These are phyloP conservation scores for Papiliotrema flavescens DNA, from an alignment of 1,284 basidiomycete species.

Conservation along the genomic window DNA sequence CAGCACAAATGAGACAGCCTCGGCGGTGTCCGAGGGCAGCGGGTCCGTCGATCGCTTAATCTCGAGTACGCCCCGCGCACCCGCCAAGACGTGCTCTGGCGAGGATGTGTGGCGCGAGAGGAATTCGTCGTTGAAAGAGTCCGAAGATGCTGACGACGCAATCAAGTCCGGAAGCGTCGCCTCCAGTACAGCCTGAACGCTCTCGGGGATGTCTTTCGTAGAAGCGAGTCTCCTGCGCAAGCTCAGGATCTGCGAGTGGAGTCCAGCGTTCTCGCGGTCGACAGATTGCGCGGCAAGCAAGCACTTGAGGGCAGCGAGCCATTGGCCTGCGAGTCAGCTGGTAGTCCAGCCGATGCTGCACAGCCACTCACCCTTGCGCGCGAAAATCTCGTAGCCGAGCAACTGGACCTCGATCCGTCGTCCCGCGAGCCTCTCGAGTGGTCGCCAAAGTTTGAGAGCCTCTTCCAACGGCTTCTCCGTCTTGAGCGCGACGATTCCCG, in stretches of 20 bases:
- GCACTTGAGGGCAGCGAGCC: conserved; percentile 71
- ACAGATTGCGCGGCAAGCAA: conserved; percentile 61
- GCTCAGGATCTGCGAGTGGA: conserved; percentile 69
- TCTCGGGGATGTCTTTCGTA: conserved; percentile 41
- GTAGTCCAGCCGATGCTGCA: neutral
- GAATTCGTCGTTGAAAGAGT: conserved; percentile 69
- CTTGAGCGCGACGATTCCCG: conserved; percentile 67
- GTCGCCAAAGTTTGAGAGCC: conserved; percentile 69
- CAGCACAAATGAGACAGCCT: conserved; percentile 11
- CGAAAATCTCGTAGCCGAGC: conserved; percentile 72
- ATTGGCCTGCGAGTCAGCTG: conserved; percentile 59
- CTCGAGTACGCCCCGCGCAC: conserved; percentile 61
- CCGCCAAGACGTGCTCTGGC: conserved; percentile 58
- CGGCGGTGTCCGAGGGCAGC: conserved; percentile 1
- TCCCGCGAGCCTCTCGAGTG: conserved; percentile 58
- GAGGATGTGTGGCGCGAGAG: conserved; percentile 52
- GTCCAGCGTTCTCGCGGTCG: conserved; percentile 59
- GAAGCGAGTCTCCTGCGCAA: conserved; percentile 53
- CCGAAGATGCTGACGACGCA: conserved; percentile 58
- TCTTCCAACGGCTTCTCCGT: conserved; percentile 68
- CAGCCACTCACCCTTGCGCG: conserved; percentile 64
- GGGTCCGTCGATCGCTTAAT: conserved; percentile 14
- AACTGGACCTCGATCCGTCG: conserved; percentile 68
- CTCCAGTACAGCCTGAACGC: conserved; percentile 40
- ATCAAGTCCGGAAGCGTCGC: conserved; percentile 55